Base-by-base conservation (phyloP, 495 filamentous ascomycete species). In the Delitschia confertaspora region DNA sequence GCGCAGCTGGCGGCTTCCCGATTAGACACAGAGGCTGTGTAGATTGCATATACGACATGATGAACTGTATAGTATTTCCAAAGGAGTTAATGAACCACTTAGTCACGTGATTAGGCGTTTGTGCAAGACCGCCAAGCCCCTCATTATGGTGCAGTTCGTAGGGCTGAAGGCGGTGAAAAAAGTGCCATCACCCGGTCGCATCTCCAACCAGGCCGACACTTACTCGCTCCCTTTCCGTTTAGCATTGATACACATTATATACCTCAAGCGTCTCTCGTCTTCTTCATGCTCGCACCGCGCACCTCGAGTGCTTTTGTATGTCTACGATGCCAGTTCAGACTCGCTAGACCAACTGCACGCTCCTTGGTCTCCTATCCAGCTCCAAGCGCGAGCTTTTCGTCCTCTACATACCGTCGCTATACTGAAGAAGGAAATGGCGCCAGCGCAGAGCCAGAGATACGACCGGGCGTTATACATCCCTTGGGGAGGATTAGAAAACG, bases 1-100 rank as follows among this genome's bases (percentile, higher is more conserved):
- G 52, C 48, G 60, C 16, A 66, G 66, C 45, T 69, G 66, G 66
- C 44, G 23, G 29, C 36, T 65, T 26, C 45, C 45, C 17, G 10
- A 22, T 26, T 51, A 47, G 30, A 21, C 6, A 11, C 11, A 2
- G 2, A 31, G 11, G 16, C 29, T 14, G 16, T n/a, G 11, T 6
- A n/a, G n/a, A 14, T 14, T 31, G 11, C 29, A 31, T 37, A 20
- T 6, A 2, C 20, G 5, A 1, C 34, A 17, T 20, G 5, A 17
- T n/a, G 13, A 7, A 11, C 11, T n/a, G 29, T 31, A 2, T n/a
- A 31, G 16, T 6, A 11, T 18, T 7, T 27, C n/a, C 21, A 27
- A 35, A 7, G 7, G 1, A 2, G 4, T 49, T 11, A 16, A 25
- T 9, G 39, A 44, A 18, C 7, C 10, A 35, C 17, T 8, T 7